Percentiles rank a stretch among this genome's conserved stretches.
Conservation (phyloP, 371 early-diverging fungal genomes). For the Gilbertella persicaria region DNA sequence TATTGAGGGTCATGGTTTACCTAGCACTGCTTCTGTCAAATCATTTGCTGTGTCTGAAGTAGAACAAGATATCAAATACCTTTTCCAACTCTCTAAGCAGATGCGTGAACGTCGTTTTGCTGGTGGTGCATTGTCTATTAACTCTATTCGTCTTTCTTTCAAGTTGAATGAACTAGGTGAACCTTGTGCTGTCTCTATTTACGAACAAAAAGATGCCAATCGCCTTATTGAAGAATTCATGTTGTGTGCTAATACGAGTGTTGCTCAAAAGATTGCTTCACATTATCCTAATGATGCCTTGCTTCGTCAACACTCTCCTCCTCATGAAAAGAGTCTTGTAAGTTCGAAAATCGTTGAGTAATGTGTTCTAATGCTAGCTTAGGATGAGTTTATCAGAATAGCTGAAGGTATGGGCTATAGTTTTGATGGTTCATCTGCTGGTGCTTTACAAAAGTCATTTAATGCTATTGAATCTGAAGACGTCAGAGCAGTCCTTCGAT, state of each 20-base stretch:
- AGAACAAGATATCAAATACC: constrained; percentile 38
- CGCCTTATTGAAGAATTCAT: constrained; percentile 99
- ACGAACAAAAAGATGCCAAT: constrained; percentile 91
- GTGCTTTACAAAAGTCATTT: constrained; percentile 71
- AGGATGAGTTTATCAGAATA: constrained; percentile 56
- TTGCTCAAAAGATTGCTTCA: constrained; percentile 88
- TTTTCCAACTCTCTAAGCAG: constrained; percentile 64
- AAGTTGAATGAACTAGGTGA: constrained; percentile 71
- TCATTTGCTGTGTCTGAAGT: constrained; percentile 5
- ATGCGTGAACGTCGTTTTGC: constrained; percentile 80
- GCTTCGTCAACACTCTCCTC: constrained; percentile 85
- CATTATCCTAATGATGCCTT: constrained; percentile 91
- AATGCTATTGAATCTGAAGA: constrained; percentile 60
- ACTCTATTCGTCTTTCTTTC: constrained; percentile 77
- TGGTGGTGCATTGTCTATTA: constrained; percentile 86
- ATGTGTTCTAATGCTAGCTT: constrained; percentile 1
- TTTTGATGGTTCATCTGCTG: constrained; percentile 46
- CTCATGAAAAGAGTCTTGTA: constrained; percentile 68
- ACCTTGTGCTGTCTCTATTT: constrained; percentile 70
- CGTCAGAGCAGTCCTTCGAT: constrained; percentile 55
- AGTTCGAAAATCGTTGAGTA: neutral
- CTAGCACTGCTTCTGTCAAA: constrained; percentile 22
- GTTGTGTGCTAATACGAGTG: constrained; percentile 98
- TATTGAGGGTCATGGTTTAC: constrained; percentile 60
- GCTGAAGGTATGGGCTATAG: constrained; percentile 50